phyloP scores from a whole-genome alignment of 1,139 yeast genomes.

The Sugiyamaella sp. region DNA sequence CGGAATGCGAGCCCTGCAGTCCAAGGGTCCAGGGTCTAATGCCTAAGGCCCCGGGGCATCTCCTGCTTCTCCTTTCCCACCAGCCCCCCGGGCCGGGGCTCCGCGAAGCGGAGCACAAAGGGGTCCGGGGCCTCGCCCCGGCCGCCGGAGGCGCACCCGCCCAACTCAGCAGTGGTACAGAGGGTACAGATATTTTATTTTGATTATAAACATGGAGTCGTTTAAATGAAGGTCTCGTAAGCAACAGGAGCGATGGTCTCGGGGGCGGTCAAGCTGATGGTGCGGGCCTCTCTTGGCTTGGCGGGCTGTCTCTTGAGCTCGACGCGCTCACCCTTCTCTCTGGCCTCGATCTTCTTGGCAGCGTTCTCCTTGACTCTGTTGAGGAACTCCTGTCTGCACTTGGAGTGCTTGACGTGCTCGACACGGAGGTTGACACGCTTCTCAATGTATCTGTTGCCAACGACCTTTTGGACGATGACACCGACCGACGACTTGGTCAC shows the following conservation, averaged over 20 bases:
- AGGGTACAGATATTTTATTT: conserved; percentile 2
- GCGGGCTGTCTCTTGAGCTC: conserved; percentile 98
- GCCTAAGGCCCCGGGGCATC: no score
- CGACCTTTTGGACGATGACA: conserved; percentile 97
- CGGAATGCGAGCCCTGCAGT: no score
- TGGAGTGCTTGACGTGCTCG: conserved; percentile 99
- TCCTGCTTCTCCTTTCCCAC: no score
- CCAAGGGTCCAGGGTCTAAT: no score
- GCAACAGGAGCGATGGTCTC: conserved; percentile 99
- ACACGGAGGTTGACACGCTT: conserved; percentile 98
- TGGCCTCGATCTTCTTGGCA: conserved; percentile 91
- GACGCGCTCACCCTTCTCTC: conserved; percentile 89
- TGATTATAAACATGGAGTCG: conserved; percentile 8
- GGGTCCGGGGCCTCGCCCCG: neutral
- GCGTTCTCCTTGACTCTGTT: conserved; percentile 98
- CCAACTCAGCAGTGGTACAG: neutral
- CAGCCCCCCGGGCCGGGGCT: no score
- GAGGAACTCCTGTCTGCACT: conserved; percentile 98
- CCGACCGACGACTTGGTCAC: conserved; percentile 98
- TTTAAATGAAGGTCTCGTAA: conserved; percentile 98
- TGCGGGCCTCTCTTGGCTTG: conserved; percentile 92
- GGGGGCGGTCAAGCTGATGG: conserved; percentile 78
- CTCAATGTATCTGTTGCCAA: conserved; percentile 98
- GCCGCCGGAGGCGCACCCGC: conserved; percentile 4
- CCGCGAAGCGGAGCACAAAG: no score